A percentile compares a stretch with the other conserved stretches of the same genome.
These are phyloP conservation scores for Wickerhamiella alocasiicola DNA, from an alignment of 805 yeast genomes.

Conservation along the genomic window DNA sequence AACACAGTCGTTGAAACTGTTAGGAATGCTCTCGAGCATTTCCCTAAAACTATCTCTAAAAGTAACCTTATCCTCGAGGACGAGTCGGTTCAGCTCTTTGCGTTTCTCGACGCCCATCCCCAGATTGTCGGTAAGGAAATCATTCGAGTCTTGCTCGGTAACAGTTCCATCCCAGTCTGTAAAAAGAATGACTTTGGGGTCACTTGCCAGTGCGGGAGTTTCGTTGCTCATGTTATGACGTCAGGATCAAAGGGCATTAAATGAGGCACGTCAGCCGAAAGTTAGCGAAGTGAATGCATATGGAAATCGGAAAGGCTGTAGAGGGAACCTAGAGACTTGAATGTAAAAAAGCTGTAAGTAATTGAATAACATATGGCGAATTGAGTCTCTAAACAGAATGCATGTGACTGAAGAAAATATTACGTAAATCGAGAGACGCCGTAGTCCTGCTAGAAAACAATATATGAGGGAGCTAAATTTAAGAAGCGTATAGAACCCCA, in stretches of 20 bases:
- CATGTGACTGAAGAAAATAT: neutral
- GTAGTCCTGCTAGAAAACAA: no score
- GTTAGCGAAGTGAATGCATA: no score
- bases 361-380: no score
- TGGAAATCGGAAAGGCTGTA: no score
- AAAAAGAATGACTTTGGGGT: conserved; percentile 66
- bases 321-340: no score
- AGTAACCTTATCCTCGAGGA: conserved; percentile 51
- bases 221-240: neutral
- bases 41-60: conserved; percentile 64
- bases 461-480: no score
- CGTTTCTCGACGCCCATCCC: conserved; percentile 75
- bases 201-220: conserved; percentile 24
- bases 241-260: neutral
- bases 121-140: conserved; percentile 71
- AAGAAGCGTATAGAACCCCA: no score
- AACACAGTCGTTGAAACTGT: conserved; percentile 74
- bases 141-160: conserved; percentile 89
- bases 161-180: conserved; percentile 99
- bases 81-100: conserved; percentile 52
- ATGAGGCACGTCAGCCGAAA: neutral
- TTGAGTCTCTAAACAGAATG: neutral
- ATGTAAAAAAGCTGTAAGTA: no score
- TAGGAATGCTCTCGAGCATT: conserved; percentile 69
- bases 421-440: no score